Base-by-base conservation (phyloP, 1,284 basidiomycete genomes). In the Retiboletus flavoniger region DNA sequence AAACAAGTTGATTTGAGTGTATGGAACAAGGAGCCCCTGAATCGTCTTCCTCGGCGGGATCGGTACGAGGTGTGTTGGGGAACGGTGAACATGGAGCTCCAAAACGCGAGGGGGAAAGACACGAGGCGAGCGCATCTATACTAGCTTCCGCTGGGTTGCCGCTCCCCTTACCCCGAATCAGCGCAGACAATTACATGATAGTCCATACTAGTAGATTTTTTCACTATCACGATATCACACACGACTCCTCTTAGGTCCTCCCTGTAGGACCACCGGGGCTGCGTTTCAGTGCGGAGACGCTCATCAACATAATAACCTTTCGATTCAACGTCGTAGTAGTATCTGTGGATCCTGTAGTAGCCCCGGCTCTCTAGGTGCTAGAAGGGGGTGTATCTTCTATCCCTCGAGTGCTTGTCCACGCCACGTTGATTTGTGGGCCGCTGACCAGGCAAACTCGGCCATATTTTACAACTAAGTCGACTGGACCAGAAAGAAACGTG, bases 11-110 rank as follows among this genome's bases (percentile, higher is more conserved):
- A 65, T 36, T 14, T 68, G 29, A 53, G 47, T 9, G 52, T 53
- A 4, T 70, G 64, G 67, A 61, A 58, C 21, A 55, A 46, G 40
- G 65, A 54, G 3, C 65, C 64, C 0, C 21, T 68, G 29, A 47
- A 50, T 5, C 47, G 42, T 3, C 49, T 68, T 13, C 43, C 51
- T 0, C 13, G 49, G 38, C 51, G 58, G 8, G 59, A 50, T 40
- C 45, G 50, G 21, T 62, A 59, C 42, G 58, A 67, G 38, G 7
- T 32, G 6, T n/a, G 6, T 7, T 64, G 63, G 63, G 61, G 58
- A 2, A 51, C 10, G 6, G 65, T 67, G 21, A 64, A 64, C 41
- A 32, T 54, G 0, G 58, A 65, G 26, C 45, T 64, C 3, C 40
- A 28, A 16, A 39, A 32, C 3, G 16, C 53, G 34, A 54, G 39